Percentiles rank a stretch among this genome's conserved stretches.
Conservation (phyloP, 2,329 filamentous ascomycete genomes). For the Sporothrix curviconia region DNA sequence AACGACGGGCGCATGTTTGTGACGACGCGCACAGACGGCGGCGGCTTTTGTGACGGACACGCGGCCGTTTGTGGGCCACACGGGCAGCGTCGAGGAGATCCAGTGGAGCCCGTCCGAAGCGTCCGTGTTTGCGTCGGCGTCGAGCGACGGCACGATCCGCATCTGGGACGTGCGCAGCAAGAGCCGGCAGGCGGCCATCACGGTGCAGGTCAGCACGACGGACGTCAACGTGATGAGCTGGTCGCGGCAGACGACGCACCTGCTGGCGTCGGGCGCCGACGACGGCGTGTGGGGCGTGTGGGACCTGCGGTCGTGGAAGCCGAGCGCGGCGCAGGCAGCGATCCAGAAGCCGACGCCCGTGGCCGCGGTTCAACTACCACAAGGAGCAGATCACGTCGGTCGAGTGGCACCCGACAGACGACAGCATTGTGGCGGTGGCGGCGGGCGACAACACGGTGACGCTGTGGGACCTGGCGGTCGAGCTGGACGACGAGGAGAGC, state of each 20-base stretch:
- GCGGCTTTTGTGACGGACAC: constrained; percentile 84
- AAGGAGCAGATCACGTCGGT: constrained; percentile 93
- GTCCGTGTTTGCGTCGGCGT: constrained; percentile 90
- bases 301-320: constrained; percentile 95
- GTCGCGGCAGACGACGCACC: constrained; percentile 80
- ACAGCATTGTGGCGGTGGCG: constrained; percentile 88
- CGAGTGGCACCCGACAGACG: constrained; percentile 96
- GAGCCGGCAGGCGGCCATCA: constrained; percentile 78
- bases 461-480: constrained; percentile 92
- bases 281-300: constrained; percentile 93
- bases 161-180: constrained; percentile 95
- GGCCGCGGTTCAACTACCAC: constrained; percentile 91
- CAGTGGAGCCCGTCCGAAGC: constrained; percentile 94
- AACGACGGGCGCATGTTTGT: constrained; percentile 83
- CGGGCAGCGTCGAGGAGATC: constrained; percentile 81
- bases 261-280: constrained; percentile 87
- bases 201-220: constrained; percentile 71
- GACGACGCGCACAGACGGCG: constrained; percentile 79
- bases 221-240: constrained; percentile 97
- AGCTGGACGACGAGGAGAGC: constrained; percentile 95
- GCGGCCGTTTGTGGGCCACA: constrained; percentile 76
- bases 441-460: constrained; percentile 92
- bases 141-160: constrained; percentile 88
- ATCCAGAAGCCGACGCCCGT: constrained; percentile 61
- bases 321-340: constrained; percentile 34